phyloP scores from a whole-genome alignment of 768 basidiomycete genomes.

The Strobilomyces dryophilus region DNA sequence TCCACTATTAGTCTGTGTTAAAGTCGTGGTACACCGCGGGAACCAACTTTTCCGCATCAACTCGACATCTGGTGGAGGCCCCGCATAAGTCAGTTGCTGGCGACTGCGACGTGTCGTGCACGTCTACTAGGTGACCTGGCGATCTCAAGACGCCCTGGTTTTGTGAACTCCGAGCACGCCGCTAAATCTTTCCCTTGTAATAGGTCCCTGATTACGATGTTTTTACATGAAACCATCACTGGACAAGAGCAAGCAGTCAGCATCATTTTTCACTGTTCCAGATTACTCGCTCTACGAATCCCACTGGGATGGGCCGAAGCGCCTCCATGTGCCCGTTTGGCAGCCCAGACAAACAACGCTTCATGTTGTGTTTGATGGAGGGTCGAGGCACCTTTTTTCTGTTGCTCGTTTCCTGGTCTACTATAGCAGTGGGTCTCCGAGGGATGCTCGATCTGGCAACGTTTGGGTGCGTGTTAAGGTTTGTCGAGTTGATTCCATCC shows the following conservation, averaged over 20 bases:
- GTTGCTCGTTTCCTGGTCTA: constrained; percentile 20
- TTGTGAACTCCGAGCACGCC: background rate
- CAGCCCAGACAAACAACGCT: constrained; percentile 23
- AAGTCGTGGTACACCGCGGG: no score
- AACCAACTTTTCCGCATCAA: no score
- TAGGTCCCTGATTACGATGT: constrained; percentile 4
- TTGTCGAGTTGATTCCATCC: background rate
- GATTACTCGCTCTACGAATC: constrained; percentile 17
- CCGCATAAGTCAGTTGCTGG: background rate
- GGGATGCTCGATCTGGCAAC: constrained; percentile 7
- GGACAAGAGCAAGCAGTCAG: constrained; percentile 14
- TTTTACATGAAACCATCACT: constrained; percentile 20
- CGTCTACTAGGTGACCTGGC: background rate
- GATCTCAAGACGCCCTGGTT: background rate
- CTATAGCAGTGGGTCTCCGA: constrained; percentile 3
- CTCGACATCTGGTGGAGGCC: background rate
- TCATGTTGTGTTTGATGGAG: constrained; percentile 18
- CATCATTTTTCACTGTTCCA: constrained; percentile 1
- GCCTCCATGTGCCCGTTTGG: constrained; percentile 18
- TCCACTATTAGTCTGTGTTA: no score
- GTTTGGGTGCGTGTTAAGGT: constrained; percentile 19
- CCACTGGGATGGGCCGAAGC: constrained; percentile 23
- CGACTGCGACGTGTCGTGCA: background rate
- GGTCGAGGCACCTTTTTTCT: constrained; percentile 20
- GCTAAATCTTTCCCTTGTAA: background rate